phyloP scores from a whole-genome alignment of 257 asterid genomes.

The Solanum sparsipilum region DNA sequence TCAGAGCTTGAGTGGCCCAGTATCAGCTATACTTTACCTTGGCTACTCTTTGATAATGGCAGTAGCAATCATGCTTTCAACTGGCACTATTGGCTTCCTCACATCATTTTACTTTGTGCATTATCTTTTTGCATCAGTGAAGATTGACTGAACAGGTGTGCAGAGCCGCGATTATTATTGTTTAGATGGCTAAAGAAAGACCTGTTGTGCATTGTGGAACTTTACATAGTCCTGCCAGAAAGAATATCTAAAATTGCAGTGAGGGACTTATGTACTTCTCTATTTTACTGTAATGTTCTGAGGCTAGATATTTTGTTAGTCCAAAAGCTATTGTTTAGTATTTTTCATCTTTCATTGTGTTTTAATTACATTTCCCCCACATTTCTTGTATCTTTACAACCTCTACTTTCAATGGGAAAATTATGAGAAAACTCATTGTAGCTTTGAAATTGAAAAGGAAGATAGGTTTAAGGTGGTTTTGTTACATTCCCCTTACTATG shows the following conservation, averaged over 20 bases:
- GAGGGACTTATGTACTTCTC: background rate
- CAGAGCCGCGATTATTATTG: background rate
- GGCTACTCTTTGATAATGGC: conserved; percentile 84
- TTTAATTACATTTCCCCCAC: background rate
- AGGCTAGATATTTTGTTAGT: conserved; percentile 21
- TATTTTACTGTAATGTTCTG: conserved; percentile 3
- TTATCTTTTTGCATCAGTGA: conserved; percentile 79
- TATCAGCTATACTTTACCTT: conserved; percentile 62
- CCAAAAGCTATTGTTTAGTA: conserved; percentile 23
- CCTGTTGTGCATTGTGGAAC: conserved; percentile 5
- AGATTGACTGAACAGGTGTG: conserved; percentile 53
- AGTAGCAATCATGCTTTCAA: conserved; percentile 61
- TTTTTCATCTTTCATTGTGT: conserved; percentile 4
- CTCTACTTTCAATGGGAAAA: background rate
- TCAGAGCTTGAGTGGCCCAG: conserved; percentile 76
- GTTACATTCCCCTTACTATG: background rate
- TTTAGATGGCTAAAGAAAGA: background rate
- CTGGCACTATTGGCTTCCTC: conserved; percentile 77
- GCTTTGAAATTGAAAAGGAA: background rate
- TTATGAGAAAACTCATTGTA: background rate
- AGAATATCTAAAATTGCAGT: conserved; percentile 13
- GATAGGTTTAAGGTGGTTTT: background rate
- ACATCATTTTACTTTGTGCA: conserved; percentile 79
- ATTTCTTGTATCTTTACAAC: background rate
- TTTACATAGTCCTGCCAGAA: background rate